Percentiles rank a stretch among this genome's conserved stretches.
These are phyloP conservation scores for Canna indica DNA, from an alignment of 176 grass and related monocot genomes.

Conservation along the genomic window DNA sequence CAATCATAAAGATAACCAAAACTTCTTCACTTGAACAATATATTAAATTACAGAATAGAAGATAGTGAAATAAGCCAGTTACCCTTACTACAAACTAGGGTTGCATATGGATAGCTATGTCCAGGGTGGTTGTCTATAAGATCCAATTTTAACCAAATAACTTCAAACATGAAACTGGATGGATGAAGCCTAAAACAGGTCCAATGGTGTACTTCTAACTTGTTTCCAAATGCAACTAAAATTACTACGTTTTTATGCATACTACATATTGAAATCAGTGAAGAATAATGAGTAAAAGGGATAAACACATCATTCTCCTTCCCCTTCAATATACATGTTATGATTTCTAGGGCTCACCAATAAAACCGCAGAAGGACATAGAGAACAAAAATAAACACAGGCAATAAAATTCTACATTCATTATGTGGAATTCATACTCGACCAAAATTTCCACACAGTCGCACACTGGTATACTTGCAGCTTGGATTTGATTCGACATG, in stretches of 20 bases:
- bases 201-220: not conserved
- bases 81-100: not conserved
- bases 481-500: not conserved
- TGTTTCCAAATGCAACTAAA: no score
- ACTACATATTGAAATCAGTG: no score
- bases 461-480: not conserved
- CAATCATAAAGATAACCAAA: not conserved
- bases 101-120: not conserved
- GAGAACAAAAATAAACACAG: not conserved
- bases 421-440: not conserved
- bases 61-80: not conserved
- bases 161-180: not conserved
- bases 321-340: no score
- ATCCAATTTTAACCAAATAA: not conserved
- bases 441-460: not conserved
- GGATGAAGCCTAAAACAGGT: not conserved
- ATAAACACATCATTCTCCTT: no score
- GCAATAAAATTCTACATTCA: not conserved
- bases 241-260: no score
- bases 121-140: not conserved
- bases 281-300: no score
- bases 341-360: no score
- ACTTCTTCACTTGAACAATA: not conserved
- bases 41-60: not conserved
- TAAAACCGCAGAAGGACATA: no score